Evolutionary conservation across 352 stramenopile genomes (phyloP), one percentile per base, ranked within the genome.

Genomic region (Albugo laibachii): DNA sequence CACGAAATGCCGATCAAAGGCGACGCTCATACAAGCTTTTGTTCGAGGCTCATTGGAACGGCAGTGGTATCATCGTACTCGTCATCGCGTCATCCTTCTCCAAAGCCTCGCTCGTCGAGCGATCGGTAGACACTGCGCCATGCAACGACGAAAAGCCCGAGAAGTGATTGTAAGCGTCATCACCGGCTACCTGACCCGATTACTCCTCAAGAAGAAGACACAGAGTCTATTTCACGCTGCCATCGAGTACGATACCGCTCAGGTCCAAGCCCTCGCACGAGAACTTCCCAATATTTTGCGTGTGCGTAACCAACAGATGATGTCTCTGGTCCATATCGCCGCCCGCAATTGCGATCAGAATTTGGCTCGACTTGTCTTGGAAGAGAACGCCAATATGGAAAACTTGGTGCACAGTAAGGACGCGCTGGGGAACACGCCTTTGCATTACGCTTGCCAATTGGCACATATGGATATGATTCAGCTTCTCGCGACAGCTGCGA

Each of bases 311-410:
- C 72, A 72, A 44, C 66, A 89, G 31, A 79, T 85, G 70, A 83
- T 89, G 61, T 92, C 76, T 16, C 58, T 93, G 13, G 69, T 93
- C 20, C 82, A 94, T 61, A 76, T 87, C n/a, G 82, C 80, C 0
- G 79, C 77, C 1, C 85, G 85, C 52, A 92, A 89, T 51, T 72
- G 75, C 11, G 76, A 89, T 48, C 38, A 92, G 38, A 91, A 85
- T 47, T 54, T 92, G 15, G 74, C 73, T 19, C 70, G 71, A 11
- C 92, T 91, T 44, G 65, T 93, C 39, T 52, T 87, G 2, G 76
- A 87, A 46, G 76, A 87, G 55, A 84, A 76, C 27, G 59, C 62
- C 12, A 71, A 82, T 50, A 72, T 91, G 34, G 80, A 93, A 52
- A 77, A 92, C 37, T 62, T 92, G 4, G 80, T 92, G 41, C 86